Percentiles rank a stretch among this genome's conserved stretches.
phyloP scores from a whole-genome alignment of 805 yeast species.

The Candida pini region DNA sequence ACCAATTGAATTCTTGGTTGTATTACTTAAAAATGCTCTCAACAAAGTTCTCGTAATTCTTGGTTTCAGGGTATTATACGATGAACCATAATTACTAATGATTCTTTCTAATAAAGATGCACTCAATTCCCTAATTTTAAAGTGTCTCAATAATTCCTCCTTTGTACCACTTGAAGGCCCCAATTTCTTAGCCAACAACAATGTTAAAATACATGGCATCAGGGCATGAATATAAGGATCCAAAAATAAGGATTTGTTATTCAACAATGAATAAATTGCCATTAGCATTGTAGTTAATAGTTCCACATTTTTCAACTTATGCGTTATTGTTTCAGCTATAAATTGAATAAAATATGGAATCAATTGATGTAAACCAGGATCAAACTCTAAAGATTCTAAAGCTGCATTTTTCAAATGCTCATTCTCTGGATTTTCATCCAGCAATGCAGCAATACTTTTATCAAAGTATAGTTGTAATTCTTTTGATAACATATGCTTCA shows the following conservation, averaged over 20 bases:
- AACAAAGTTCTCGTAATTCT: conserved; percentile 89
- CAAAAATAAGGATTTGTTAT: conserved; percentile 77
- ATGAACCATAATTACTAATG: conserved; percentile 72
- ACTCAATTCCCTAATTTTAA: conserved; percentile 81
- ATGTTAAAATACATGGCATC: conserved; percentile 93
- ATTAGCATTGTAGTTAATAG: conserved; percentile 80
- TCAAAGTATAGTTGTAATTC: conserved; percentile 93
- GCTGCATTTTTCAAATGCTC: conserved; percentile 72
- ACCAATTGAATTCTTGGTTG: conserved; percentile 70
- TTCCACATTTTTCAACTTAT: conserved; percentile 68
- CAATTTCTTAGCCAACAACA: conserved; percentile 82
- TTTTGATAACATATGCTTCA: conserved; percentile 90
- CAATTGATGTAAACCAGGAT: conserved; percentile 93
- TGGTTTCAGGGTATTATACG: conserved; percentile 86
- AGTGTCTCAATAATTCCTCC: conserved; percentile 27
- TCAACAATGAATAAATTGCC: conserved; percentile 76
- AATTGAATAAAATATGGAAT: conserved; percentile 96
- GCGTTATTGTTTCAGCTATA: conserved; percentile 90
- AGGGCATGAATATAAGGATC: conserved; percentile 95
- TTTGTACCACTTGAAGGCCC: conserved; percentile 37
- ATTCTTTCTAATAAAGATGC: conserved; percentile 77
- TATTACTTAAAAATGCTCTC: conserved; percentile 75
- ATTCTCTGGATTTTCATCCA: conserved; percentile 48
- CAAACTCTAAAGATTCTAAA: conserved; percentile 74
- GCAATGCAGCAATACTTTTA: conserved; percentile 74